These are phyloP conservation scores for Balakata baccata DNA, from an alignment of 345 rosid genomes.

Conservation along the genomic window DNA sequence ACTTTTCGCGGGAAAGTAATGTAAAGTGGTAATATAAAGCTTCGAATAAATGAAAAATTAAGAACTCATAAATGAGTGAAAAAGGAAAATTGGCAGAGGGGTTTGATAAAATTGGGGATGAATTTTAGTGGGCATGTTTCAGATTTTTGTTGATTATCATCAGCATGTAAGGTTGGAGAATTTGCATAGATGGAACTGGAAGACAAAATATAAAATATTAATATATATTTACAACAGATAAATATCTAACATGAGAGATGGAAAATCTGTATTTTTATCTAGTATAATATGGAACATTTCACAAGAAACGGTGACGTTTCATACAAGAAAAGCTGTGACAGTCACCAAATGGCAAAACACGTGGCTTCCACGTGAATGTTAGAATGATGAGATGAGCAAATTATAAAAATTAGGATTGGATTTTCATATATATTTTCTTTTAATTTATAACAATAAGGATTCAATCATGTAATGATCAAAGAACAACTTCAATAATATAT, in stretches of 20 bases:
- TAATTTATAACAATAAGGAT: too few relatives aligned
- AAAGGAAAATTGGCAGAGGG: neutral
- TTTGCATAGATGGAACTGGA: neutral
- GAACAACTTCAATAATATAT: too few relatives aligned
- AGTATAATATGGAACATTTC: neutral
- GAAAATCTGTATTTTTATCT: neutral
- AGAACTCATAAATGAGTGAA: neutral
- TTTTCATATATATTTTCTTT: too few relatives aligned
- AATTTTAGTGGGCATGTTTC: conserved; percentile 14
- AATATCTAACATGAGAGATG: conserved; percentile 8
- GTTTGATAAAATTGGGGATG: conserved; percentile 2
- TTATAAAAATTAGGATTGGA: too few relatives aligned
- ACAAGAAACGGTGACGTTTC: neutral
- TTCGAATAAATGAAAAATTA: neutral
- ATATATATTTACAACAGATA: neutral
- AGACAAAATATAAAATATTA: neutral
- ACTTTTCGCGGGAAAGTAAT: conserved; percentile 11
- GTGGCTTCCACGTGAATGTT: too few relatives aligned
- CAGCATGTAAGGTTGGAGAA: conserved; percentile 14
- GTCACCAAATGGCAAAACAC: too few relatives aligned
- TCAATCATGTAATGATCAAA: too few relatives aligned
- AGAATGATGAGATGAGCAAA: too few relatives aligned
- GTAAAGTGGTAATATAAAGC: conserved; percentile 7
- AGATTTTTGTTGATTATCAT: conserved; percentile 9
- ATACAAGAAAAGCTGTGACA: too few relatives aligned